Evolutionary conservation across 2,329 filamentous ascomycete species (phyloP), one percentile per base, ranked within the genome.

Genomic region (Exophiala alcalophila): DNA sequence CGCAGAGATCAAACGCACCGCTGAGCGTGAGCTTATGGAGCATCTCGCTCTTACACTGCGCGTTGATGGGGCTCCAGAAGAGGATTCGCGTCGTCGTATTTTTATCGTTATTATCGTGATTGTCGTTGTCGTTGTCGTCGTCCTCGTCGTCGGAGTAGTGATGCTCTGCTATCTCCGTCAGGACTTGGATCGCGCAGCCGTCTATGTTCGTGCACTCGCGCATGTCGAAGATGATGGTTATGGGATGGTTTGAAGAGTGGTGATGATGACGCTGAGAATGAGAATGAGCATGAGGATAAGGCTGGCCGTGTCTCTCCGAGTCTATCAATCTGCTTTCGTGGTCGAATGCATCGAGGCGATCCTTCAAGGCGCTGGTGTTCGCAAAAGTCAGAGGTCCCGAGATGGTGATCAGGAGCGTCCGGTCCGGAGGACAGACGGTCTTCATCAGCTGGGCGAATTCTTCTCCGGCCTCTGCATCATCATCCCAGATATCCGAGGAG

Each of bases 101-200:
- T n/a, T n/a, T n/a, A n/a, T n/a, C n/a, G n/a, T n/a, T n/a, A n/a
- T n/a, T n/a, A n/a, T n/a, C n/a, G n/a, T n/a, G n/a, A n/a, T n/a
- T n/a, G n/a, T n/a, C n/a, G n/a, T n/a, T n/a, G n/a, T n/a, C n/a
- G n/a, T n/a, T n/a, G n/a, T n/a, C n/a, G n/a, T n/a, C n/a, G n/a
- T n/a, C n/a, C n/a, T n/a, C n/a, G 3, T 14, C 28, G 16, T 32
- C 14, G 7, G 8, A n/a, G 9, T 18, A 9, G 4, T 40, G 10
- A 7, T 40, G 16, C n/a, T 40, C 27, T 6, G 20, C 12, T 12
- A 32, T 40, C 28, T 40, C 37, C 4, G 37, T 19, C n/a, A 40
- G 27, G 27, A n/a, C 27, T 30, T 40, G 37, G 9, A 40, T 7
- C 6, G 37, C 37, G 28, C 37, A 40, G 9, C 27, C 37, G 37